These are phyloP conservation scores for Melampsora occidentalis DNA, from an alignment of 1,284 basidiomycete genomes.

Conservation along the genomic window DNA sequence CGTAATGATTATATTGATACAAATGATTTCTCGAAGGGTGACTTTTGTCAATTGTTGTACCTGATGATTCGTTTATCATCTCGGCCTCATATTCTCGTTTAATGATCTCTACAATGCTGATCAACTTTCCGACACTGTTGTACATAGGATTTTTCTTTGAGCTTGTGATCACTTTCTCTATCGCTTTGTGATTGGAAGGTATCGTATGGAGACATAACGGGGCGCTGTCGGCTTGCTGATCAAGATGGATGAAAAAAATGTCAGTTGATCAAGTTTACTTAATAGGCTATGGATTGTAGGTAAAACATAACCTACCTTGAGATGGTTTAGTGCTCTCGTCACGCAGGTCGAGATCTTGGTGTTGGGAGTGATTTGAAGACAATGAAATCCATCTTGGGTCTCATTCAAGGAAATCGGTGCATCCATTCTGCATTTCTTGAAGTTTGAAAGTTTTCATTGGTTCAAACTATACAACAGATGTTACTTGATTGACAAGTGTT, in stretches of 20 bases:
- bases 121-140: slow-evolving; percentile 57
- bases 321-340: not conserved
- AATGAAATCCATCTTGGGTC: slow-evolving; percentile 21
- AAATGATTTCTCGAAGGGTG: not conserved
- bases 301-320: slow-evolving; percentile 22
- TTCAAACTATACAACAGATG: no score
- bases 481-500: no score
- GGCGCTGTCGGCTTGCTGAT: slow-evolving; percentile 14
- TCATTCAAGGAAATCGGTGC: no score
- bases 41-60: not conserved
- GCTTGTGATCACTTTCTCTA: slow-evolving; percentile 19
- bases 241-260: not conserved
- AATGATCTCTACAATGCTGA: slow-evolving; percentile 76
- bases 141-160: slow-evolving; percentile 39
- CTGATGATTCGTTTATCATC: slow-evolving; percentile 1
- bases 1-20: slow-evolving; percentile 41
- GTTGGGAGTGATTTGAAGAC: slow-evolving; percentile 21
- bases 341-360: slow-evolving; percentile 33
- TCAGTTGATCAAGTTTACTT: not conserved
- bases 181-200: slow-evolving; percentile 5
- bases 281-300: not conserved
- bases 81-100: slow-evolving; percentile 68
- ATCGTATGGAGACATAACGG: slow-evolving; percentile 41
- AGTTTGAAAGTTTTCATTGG: no score
- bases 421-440: no score